Evolutionary conservation across 495 filamentous ascomycete genomes (phyloP), one percentile per base, ranked within the genome.

Genomic region (Trichocladium antarcticum): DNA sequence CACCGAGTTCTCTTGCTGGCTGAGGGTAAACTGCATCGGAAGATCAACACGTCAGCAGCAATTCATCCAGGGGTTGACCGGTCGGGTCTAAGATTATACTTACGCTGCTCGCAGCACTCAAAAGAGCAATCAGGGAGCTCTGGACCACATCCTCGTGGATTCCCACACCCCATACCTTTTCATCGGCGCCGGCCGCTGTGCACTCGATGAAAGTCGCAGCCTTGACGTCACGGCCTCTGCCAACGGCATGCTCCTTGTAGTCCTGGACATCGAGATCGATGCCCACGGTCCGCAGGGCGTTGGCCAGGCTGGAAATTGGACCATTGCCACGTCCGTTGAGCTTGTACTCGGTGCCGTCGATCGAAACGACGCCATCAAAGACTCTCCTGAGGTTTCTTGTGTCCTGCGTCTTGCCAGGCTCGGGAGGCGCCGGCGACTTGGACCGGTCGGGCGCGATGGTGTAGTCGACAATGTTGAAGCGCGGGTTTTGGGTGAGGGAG

Each of bases 201-300:
- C 88, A 94, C 66, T 97, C 85, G 50, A 98, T 95, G 57, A 89
- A 98, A 11, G 87, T 89, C 14, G 86, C 90, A 34, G 89, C 90
- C 73, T 92, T 95, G 56, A 85, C 83, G 42, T 88, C 82, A 45
- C 75, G 75, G 38, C 86, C 84, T 10, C 74, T 69, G 47, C 87
- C 88, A 55, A 97, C 87, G 21, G 88, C 84, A 68, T 97, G 93
- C 64, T 96, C 93, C 69, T 95, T 96, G 67, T 97, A 97, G 61
- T 95, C 87, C 40, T 77, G 77, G 44, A 97, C 90, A 62, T 98
- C 89, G 3, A 98, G 73, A 57, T 95, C 84, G 37, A 97, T 82
- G 27, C 86, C 86, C n/a, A 98, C 70, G 7, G 74, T 72, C 40
- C 77, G 74, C 20, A 98, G 75, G 9, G 90, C 92, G 54, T 88